A percentile compares a stretch with the other conserved stretches of the same genome.
phyloP scores from a whole-genome alignment of 768 basidiomycete species.

The Multifurca ochricompacta region DNA sequence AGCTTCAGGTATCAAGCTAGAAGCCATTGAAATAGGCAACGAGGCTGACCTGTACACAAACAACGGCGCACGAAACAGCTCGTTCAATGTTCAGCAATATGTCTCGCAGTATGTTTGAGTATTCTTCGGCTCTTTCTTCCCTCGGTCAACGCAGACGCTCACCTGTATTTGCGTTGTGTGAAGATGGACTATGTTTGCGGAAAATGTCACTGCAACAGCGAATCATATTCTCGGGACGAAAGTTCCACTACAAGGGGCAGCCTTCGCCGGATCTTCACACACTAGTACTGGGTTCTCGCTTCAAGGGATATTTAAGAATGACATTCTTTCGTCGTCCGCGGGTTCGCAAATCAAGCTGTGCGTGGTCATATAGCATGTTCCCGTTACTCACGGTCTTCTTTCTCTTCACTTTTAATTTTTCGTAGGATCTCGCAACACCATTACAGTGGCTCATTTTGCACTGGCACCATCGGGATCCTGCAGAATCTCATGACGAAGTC shows the following conservation, averaged over 20 bases:
- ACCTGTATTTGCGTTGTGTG: not conserved
- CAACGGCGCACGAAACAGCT: slow-evolving; percentile 36
- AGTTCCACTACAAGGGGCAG: slow-evolving; percentile 38
- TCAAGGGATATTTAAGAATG: slow-evolving; percentile 42
- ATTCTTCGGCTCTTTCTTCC: not conserved
- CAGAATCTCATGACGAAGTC: slow-evolving; percentile 61
- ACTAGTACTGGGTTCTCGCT: slow-evolving; percentile 41
- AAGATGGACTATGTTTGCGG: slow-evolving; percentile 49
- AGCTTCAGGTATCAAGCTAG: slow-evolving; percentile 38
- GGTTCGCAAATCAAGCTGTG: slow-evolving; percentile 44
- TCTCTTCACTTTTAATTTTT: slow-evolving; percentile 1
- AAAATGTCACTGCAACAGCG: slow-evolving; percentile 36
- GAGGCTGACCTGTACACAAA: slow-evolving; percentile 49
- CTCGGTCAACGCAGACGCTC: not conserved
- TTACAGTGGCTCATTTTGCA: slow-evolving; percentile 55
- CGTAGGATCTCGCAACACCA: slow-evolving; percentile 44
- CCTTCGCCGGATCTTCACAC: slow-evolving; percentile 46
- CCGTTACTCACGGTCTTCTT: not conserved
- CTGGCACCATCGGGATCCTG: slow-evolving; percentile 44
- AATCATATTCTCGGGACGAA: slow-evolving; percentile 33
- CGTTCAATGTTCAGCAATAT: slow-evolving; percentile 39
- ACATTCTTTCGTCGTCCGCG: slow-evolving; percentile 36
- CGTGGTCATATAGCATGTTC: slow-evolving; percentile 21
- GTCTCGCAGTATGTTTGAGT: slow-evolving; percentile 37
- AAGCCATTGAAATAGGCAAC: slow-evolving; percentile 56